Base-by-base conservation (phyloP, 345 rosid species). In the Salix exigua region DNA sequence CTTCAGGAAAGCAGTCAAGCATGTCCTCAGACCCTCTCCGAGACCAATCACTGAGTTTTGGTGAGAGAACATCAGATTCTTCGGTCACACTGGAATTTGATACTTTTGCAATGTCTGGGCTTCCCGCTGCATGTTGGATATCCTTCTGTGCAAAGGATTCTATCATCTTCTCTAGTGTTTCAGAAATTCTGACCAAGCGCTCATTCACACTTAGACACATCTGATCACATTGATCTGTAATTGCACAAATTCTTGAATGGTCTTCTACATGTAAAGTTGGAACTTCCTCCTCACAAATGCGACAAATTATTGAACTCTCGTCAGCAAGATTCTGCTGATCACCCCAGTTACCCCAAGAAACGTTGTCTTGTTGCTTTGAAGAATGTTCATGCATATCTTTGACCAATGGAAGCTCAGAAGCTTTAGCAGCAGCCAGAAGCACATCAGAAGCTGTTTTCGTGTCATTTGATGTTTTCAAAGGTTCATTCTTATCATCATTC, bases 241-340 rank as follows among this genome's bases (percentile, higher is more conserved):
- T 81, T 66, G 99, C 90, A 91, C 98, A 96, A 67, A 94, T 87
- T 88, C 89, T 88, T 73, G 96, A 96, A 84, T 96, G 99, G 73
- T 94, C 99, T 87, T 96, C 99, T 44, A 96, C 97, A 72, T 87
- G 84, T 72, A 84, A 86, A 58, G 99, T 94, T 48, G 90, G 91
- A 80, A 96, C 97, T 82, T 94, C 98, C 88, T 94, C 98, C 87
- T 92, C 98, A 60, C 99, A 96, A 81, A 96, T 96, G 73, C 99
- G 95, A 73, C 99, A 96, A 78, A 96, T 94, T 72, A 96, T 96
- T 77, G 97, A 91, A 82, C 82, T 87, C 66, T 94, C 99, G 66
- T 94, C 98, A 40, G 88, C 78, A 76, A 81, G 66, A 82, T 77
- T 86, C 53, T 87, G 89, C 66, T 89, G 97, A 71, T 94, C 97